Evolutionary conservation across 306 rosid genomes (phyloP).

Genomic region (Cicer pinnatifidum): DNA sequence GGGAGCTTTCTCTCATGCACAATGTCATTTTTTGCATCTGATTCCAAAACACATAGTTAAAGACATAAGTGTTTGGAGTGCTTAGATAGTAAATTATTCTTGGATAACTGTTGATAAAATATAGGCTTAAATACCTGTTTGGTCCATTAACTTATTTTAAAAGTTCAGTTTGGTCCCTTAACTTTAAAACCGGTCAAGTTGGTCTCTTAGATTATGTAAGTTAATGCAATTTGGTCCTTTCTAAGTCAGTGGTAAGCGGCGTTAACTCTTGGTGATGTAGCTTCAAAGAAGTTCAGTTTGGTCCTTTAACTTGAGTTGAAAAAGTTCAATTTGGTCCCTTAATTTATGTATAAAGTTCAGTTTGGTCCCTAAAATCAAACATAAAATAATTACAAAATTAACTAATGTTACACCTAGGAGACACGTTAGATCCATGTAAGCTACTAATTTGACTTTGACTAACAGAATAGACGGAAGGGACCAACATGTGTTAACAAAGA

Average conservation of each 20-base stretch:
- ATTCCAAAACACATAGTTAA: background rate
- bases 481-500: too few relatives aligned
- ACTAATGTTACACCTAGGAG: too few relatives aligned
- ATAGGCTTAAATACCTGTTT: background rate
- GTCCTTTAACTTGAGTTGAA: background rate
- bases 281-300: background rate
- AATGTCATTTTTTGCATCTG: background rate
- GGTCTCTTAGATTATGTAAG: background rate
- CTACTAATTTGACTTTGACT: too few relatives aligned
- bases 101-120: background rate
- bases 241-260: background rate
- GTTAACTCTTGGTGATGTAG: too few relatives aligned
- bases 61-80: background rate
- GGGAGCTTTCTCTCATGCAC: background rate
- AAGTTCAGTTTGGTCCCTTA: background rate
- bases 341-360: too few relatives aligned
- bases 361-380: too few relatives aligned
- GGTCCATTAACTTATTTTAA: background rate
- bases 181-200: too few relatives aligned
- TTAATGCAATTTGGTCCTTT: background rate
- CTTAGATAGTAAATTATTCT: constrained; percentile 4
- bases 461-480: too few relatives aligned
- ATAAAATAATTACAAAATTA: too few relatives aligned
- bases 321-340: background rate
- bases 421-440: too few relatives aligned